These are phyloP conservation scores for Kurtzmaniella quercitrusa DNA, from an alignment of 1,139 yeast genomes.

Conservation along the genomic window DNA sequence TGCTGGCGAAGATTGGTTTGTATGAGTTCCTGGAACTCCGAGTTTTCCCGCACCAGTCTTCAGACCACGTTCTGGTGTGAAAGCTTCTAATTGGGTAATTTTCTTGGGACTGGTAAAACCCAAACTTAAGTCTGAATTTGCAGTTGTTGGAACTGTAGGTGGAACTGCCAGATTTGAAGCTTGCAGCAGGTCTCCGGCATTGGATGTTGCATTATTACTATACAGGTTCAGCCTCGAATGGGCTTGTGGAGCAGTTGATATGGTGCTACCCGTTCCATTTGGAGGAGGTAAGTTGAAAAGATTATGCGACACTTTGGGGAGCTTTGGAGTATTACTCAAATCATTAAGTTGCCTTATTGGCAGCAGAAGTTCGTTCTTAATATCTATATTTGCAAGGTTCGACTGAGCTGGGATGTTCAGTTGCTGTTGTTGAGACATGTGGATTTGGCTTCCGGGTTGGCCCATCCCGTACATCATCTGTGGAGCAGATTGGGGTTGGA, in stretches of 20 bases:
- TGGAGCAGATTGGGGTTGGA: conserved; percentile 13
- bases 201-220: conserved; percentile 13
- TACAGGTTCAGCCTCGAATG: conserved; percentile 31
- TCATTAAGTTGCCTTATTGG: conserved; percentile 30
- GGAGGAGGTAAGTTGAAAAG: conserved; percentile 33
- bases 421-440: conserved; percentile 10
- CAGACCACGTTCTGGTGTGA: conserved; percentile 77
- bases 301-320: conserved; percentile 30
- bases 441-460: conserved; percentile 26
- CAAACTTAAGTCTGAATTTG: conserved; percentile 26
- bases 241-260: conserved; percentile 16
- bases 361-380: conserved; percentile 26
- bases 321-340: conserved; percentile 28
- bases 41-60: conserved; percentile 22
- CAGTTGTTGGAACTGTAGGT: conserved; percentile 1
- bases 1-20: conserved; percentile 63
- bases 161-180: conserved; percentile 7
- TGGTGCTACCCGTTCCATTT: conserved; percentile 12
- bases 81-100: conserved; percentile 68
- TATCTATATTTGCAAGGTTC: conserved; percentile 11
- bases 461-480: conserved; percentile 13
- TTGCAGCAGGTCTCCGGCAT: conserved; percentile 7
- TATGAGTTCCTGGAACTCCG: conserved; percentile 19
- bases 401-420: conserved; percentile 11
- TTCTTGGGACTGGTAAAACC: conserved; percentile 52